Evolutionary conservation across 495 filamentous ascomycete species (phyloP), one percentile per base, ranked within the genome.

Genomic region (Penicillium cataractarum): DNA sequence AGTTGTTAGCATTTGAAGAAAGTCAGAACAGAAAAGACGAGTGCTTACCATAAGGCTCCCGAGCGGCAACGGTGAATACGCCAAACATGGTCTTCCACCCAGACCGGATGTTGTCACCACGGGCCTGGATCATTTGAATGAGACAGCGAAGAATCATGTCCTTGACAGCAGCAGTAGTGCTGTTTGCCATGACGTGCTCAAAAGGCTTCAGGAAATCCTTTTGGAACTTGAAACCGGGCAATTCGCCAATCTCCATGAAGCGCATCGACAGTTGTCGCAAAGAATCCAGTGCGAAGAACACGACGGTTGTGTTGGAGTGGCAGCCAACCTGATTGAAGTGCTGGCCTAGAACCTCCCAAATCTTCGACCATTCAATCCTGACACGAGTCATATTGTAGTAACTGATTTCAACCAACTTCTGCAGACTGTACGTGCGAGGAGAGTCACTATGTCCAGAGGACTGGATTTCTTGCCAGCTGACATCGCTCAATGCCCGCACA

Each of bases 81-180:
- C 93, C 95, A 79, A 99, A 98, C 93, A 99, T 98, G 13, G 95
- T 98, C 74, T 95, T 88, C 95, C 95, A 99, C 31, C 95, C 95
- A 19, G 93, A 97, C 12, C 93, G 89, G 66, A 99, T 98, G 65
- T 97, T 98, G 67, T 97, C 87, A 9, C 95, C 95, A 63, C 91
- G 84, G 26, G 95, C 93, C 76, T 98, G 96, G 44, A 99, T 93
- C 95, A 99, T 99, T 74, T 99, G 95, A 58, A 96, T 95, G 57
- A 99, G 80, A 71, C 96, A 99, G n/a, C 92, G 86, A 13, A 99
- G 82, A 33, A 96, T 92, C 92, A 98, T 97, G 68, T 99, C 95
- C 74, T 99, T 99, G 62, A 99, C 95, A 8, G 90, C 84, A 32
- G 96, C 89, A 53, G 92, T 89, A 58, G 75, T 91, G 60, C 92